Evolutionary conservation across 2,329 filamentous ascomycete genomes (phyloP), one percentile per base, ranked within the genome.

Genomic region (Talaromyces sp.): DNA sequence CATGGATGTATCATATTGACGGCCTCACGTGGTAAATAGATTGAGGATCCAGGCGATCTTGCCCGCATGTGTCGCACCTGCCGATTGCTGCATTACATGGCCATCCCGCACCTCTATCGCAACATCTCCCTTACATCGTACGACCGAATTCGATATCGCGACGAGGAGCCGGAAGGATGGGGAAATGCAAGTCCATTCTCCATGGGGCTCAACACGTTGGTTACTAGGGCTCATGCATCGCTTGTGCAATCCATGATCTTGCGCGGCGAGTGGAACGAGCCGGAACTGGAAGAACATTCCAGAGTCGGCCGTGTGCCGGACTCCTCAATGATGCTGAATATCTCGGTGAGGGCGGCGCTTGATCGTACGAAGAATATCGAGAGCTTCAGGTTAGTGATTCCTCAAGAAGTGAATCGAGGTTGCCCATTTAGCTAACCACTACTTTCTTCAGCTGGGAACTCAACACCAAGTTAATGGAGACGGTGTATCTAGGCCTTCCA

Each of bases 61-160:
- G 85, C 86, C 36, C 81, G 85, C 67, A 74, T 88, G 62, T 87
- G 85, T 68, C 81, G 85, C 65, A 87, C 86, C 61, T 88, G 84
- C 67, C 82, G 85, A 15, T 80, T 89, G 47, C 81, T 88, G 70
- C 86, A 88, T 69, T 89, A 89, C 76, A 88, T 89, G 85, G 81
- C 84, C 38, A 77, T 88, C 2, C 86, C 87, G 22, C 85, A 84
- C 65, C 81, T 89, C 47, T 89, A 88, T 75, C 80, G 82, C 72
- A 75, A 78, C 38, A 81, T 89, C 62, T 83, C 80, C 5, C 77
- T 89, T 38, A 83, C 80, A 63, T 86, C 85, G 7, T 87, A 89
- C 72, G 78, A 83, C 59, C 82, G 83, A 45, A 85, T 88, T 31
- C 83, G 86, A 59, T 88, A 87, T 72, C 78, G 82, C 67, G 80